Evolutionary conservation across 768 basidiomycete genomes (phyloP).

Genomic region (Saitozyma sp.): DNA sequence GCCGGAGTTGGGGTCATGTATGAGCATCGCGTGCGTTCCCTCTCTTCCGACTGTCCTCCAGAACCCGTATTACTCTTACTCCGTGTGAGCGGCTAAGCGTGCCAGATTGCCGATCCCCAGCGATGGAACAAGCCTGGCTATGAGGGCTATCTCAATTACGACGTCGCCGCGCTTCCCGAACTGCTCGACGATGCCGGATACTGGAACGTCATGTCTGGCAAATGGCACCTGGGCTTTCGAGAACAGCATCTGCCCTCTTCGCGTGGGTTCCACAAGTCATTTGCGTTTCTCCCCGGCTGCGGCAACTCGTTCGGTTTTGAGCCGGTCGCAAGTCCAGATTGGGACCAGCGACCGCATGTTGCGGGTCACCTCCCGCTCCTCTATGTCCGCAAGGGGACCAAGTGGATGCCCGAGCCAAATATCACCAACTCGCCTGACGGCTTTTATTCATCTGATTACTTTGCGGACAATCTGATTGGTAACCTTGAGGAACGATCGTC

Average conservation of each 20-base stretch:
- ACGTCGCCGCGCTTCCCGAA: constrained; percentile 34
- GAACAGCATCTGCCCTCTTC: constrained; percentile 15
- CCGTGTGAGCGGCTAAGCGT: constrained; percentile 41
- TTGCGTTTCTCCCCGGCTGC: constrained; percentile 22
- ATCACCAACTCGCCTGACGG: constrained; percentile 10
- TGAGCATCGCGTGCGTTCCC: background rate
- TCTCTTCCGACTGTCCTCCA: constrained; percentile 24
- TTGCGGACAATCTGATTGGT: constrained; percentile 23
- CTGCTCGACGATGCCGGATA: constrained; percentile 22
- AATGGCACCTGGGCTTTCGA: constrained; percentile 42
- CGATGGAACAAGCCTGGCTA: constrained; percentile 29
- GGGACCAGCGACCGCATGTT: constrained; percentile 4
- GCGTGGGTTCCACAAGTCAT: constrained; percentile 25
- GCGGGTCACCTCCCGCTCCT: too few species aligned
- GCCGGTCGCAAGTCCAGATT: constrained; percentile 7
- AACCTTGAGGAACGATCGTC: constrained; percentile 19
- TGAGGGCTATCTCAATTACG: constrained; percentile 41
- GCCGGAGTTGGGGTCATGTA: constrained; percentile 4
- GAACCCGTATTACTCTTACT: too few species aligned
- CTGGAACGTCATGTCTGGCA: constrained; percentile 26
- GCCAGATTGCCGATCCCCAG: constrained; percentile 30
- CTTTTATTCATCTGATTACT: constrained; percentile 42
- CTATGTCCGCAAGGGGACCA: too few species aligned
- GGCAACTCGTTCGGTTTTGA: constrained; percentile 21
- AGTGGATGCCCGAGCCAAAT: constrained; percentile 6